Conservation (phyloP, 2,329 filamentous ascomycete genomes). For the Fusarium miscanthi region DNA sequence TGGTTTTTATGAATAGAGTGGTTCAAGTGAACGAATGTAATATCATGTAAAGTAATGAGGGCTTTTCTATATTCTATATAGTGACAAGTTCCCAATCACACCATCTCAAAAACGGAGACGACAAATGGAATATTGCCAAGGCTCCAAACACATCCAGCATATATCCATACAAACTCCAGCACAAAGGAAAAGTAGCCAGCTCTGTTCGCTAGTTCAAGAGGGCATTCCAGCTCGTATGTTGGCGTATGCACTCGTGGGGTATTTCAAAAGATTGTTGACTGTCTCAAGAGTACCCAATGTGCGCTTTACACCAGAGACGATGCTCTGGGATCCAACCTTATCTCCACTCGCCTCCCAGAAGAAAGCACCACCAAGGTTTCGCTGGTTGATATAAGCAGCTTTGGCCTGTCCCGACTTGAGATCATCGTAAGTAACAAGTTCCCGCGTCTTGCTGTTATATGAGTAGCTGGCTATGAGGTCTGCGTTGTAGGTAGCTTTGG, state of each 20-base stretch:
- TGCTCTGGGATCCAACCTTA: constrained; percentile 60
- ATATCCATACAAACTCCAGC: constrained; percentile 6
- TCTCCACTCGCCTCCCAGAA: constrained; percentile 88
- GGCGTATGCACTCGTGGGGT: constrained; percentile 66
- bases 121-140: constrained; percentile 4
- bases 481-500: constrained; percentile 66
- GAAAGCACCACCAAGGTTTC: constrained; percentile 78
- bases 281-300: constrained; percentile 61
- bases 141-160: not conserved
- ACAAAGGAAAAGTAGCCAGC: constrained; percentile 6
- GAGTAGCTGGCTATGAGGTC: constrained; percentile 74
- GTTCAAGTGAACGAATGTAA: not conserved
- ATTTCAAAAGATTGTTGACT: constrained; percentile 63
- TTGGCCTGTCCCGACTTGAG: constrained; percentile 69
- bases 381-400: constrained; percentile 68
- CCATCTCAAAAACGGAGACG: not conserved
- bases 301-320: constrained; percentile 66
- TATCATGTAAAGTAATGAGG: constrained; percentile 9
- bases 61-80: constrained; percentile 29
- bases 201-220: constrained; percentile 17
- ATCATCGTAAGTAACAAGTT: constrained; percentile 78
- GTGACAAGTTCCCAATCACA: constrained; percentile 21
- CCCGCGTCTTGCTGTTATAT: constrained; percentile 68
- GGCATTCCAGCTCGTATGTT: constrained; percentile 62
- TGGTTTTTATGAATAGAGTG: not conserved